Base-by-base conservation (phyloP, 2,329 filamentous ascomycete genomes). In the Diplodia seriata region DNA sequence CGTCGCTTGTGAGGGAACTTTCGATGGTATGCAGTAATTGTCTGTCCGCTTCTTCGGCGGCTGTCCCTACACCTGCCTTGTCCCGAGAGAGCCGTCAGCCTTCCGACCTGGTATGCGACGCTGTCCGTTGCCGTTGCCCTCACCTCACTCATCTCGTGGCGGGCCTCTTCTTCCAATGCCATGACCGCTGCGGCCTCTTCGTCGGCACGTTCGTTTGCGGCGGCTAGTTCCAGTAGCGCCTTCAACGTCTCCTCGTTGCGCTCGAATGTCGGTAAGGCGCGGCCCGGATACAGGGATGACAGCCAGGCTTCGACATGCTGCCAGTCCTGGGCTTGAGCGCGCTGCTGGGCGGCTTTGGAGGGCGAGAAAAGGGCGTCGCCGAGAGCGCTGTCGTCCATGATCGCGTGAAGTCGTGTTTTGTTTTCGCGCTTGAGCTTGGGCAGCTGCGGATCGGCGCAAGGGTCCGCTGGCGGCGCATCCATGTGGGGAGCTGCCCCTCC, bases 291-390 rank as follows among this genome's bases (percentile, higher is more conserved):
- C 69, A 86, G 85, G 55, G 85, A 83, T 9, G 74, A 74, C 12
- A 97, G 87, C 94, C 94, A 98, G 73, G 84, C 83, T 79, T 96
- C 93, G 72, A 97, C 86, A 72, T 91, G 93, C 67, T 89, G 90
- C 94, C 94, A 98, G 80, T 97, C 94, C 76, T 94, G 94, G 56
- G 93, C 91, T 70, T 91, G 89, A 14, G 91, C 91, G 70, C 91
- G 91, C 72, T 92, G 91, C 69, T 91, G 89, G 69, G 92, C 90
- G 26, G 86, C 86, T 77, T 88, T 88, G 7, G 86, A 86, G 6
- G 87, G 87, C 2, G 87, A 89, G 71, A 87, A 85, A 54, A 88
- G 81, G 33, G 85, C 81, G 18, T 78, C 75, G 77, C 77, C 1
- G 77, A 78, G 38, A 78, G 76, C 66, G 66, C 78, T 68, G 49